Conservation (phyloP, 148 eudicot species). For the Silene uniflora region DNA sequence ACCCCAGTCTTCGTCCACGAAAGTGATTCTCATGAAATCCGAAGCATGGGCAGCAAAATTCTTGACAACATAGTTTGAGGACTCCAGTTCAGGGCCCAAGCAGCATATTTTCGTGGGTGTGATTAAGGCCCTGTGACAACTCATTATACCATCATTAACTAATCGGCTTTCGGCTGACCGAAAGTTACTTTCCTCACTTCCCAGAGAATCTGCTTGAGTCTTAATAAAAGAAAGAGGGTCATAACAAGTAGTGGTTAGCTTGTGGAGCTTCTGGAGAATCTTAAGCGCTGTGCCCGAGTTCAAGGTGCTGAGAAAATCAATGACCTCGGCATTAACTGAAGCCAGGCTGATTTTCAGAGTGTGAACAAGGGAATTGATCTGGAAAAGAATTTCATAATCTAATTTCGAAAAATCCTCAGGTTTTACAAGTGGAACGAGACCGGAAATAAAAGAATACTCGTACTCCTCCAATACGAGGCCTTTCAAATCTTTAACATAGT, state of each 20-base stretch:
- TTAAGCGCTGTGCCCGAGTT: slow-evolving; percentile 41
- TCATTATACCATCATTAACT: slow-evolving; percentile 59
- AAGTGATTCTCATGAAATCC: slow-evolving; percentile 84
- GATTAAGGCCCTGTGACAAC: slow-evolving; percentile 73
- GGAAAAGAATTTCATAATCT: slow-evolving; percentile 72
- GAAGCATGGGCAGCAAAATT: slow-evolving; percentile 71
- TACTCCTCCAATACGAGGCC: slow-evolving; percentile 44
- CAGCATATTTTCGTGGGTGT: slow-evolving; percentile 88
- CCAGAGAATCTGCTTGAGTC: slow-evolving; percentile 33
- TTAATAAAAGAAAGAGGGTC: slow-evolving; percentile 71
- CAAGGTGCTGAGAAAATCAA: slow-evolving; percentile 50
- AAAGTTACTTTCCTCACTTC: slow-evolving; percentile 28
- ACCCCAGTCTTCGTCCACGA: slow-evolving; percentile 98
- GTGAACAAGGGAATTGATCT: slow-evolving; percentile 86
- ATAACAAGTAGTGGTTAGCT: slow-evolving; percentile 51
- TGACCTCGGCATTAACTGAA: slow-evolving; percentile 56
- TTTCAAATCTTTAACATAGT: slow-evolving; percentile 42
- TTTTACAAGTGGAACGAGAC: slow-evolving; percentile 74
- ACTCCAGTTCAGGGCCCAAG: slow-evolving; percentile 86
- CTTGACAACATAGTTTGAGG: slow-evolving; percentile 86
- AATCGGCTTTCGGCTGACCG: slow-evolving; percentile 44
- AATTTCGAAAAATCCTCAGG: slow-evolving; percentile 37
- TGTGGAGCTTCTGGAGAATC: slow-evolving; percentile 74
- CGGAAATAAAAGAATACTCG: slow-evolving; percentile 44
- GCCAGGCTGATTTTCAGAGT: slow-evolving; percentile 73